Evolutionary conservation across 805 yeast species (phyloP).

Genomic region (Metschnikowia orientalis): DNA sequence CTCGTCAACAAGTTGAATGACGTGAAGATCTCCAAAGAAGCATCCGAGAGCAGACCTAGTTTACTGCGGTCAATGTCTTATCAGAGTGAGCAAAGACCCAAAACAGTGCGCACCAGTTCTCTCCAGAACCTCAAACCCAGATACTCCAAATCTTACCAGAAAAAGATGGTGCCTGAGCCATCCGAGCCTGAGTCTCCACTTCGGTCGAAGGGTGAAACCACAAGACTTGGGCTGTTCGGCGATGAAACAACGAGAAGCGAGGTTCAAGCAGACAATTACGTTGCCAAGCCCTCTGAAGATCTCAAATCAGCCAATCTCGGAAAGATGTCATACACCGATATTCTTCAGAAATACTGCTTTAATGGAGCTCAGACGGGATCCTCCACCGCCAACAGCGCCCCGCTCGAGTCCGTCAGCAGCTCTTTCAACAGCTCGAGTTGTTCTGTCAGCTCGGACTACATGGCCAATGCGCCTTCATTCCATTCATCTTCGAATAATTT

Average conservation of each 20-base stretch:
- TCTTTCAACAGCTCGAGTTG: slow-evolving; percentile 12
- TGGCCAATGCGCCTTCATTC: slow-evolving; percentile 26
- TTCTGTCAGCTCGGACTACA: slow-evolving; percentile 18
- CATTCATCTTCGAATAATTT: slow-evolving; percentile 33
- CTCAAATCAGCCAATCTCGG: slow-evolving; percentile 15
- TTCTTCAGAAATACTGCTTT: slow-evolving; percentile 35
- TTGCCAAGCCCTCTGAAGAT: slow-evolving; percentile 4
- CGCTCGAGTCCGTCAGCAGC: slow-evolving; percentile 8
- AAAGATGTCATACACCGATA: slow-evolving; percentile 29
- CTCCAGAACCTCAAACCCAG: slow-evolving; percentile 12
- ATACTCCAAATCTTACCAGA: slow-evolving; percentile 28
- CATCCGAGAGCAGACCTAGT: slow-evolving; percentile 1
- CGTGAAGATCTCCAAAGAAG: slow-evolving; percentile 6
- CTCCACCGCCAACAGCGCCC: slow-evolving; percentile 4
- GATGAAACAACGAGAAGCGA: too few relatives aligned
- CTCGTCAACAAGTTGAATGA: slow-evolving; percentile 13
- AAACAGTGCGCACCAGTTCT: not conserved
- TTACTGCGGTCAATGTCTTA: slow-evolving; percentile 2
- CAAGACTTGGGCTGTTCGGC: too few relatives aligned
- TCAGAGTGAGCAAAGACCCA: slow-evolving; percentile 1
- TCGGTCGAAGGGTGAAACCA: slow-evolving; percentile 1
- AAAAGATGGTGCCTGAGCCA: slow-evolving; percentile 12
- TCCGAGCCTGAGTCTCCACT: slow-evolving; percentile 6
- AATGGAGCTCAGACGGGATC: slow-evolving; percentile 21
- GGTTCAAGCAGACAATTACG: slow-evolving; percentile 1